Evolutionary conservation across 1,284 basidiomycete genomes (phyloP).

Genomic region (Trichosporon ovoides): DNA sequence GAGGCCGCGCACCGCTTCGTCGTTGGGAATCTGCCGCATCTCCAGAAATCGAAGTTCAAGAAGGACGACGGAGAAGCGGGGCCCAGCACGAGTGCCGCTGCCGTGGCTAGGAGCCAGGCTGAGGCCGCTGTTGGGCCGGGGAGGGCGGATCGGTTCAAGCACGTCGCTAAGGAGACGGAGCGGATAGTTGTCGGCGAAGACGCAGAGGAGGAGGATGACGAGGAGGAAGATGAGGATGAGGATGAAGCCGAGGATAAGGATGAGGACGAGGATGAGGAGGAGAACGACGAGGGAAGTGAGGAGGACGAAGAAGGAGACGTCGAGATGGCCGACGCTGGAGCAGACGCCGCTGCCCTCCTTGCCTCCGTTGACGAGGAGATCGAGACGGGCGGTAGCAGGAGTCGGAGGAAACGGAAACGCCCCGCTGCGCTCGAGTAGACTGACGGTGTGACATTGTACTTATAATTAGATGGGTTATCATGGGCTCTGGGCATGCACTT

Average conservation of each 20-base stretch:
- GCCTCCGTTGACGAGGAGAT: not conserved
- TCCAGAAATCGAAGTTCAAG: conserved; percentile 18
- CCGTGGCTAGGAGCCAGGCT: conserved; percentile 20
- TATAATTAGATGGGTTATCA: too few relatives aligned
- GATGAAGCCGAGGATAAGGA: not conserved
- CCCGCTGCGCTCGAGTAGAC: conserved; percentile 3
- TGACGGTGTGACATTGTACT: too few relatives aligned
- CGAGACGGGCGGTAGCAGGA: not conserved
- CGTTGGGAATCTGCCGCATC: conserved; percentile 25
- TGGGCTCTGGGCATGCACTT: too few relatives aligned
- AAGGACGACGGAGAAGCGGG: not conserved
- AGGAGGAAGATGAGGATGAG: not conserved
- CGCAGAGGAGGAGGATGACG: conserved; percentile 5
- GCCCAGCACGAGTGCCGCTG: conserved; percentile 19
- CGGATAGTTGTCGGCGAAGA: conserved; percentile 21
- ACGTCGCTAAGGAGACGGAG: conserved; percentile 23
- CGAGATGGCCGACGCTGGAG: conserved; percentile 3
- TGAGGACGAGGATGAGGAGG: conserved; percentile 3
- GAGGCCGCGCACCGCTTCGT: conserved; percentile 41
- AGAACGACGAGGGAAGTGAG: conserved; percentile 22
- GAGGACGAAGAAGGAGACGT: conserved; percentile 9
- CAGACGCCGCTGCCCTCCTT: not conserved
- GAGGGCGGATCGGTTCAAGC: conserved; percentile 26
- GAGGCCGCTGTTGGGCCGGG: conserved; percentile 10
- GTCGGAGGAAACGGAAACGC: conserved; percentile 5